phyloP scores from a whole-genome alignment of 768 basidiomycete genomes.

The Leccinum rimulosum region DNA sequence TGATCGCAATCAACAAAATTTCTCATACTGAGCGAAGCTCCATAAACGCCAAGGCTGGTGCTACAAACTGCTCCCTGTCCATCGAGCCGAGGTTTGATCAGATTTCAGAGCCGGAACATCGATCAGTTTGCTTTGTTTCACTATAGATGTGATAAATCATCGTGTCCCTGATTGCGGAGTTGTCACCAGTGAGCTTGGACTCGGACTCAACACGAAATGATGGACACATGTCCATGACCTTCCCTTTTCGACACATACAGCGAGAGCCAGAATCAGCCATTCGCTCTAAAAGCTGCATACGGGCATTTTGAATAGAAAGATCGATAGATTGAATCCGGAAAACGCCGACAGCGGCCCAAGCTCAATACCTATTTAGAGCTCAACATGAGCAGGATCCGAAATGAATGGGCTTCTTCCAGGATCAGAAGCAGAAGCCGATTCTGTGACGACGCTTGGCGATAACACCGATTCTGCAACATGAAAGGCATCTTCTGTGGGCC shows the following conservation, averaged over 20 bases:
- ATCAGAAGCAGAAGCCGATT: background rate
- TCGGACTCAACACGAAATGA: background rate
- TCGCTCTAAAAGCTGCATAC: background rate
- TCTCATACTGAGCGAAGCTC: background rate
- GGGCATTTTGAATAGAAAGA: background rate
- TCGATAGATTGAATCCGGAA: background rate
- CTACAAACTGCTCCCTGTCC: background rate
- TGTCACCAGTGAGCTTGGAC: background rate
- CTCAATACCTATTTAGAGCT: constrained; percentile 12
- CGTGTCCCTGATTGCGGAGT: background rate
- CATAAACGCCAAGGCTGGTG: no score
- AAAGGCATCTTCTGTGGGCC: background rate
- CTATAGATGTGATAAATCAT: background rate
- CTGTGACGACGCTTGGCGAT: background rate
- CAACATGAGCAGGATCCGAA: constrained; percentile 11
- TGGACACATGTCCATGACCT: background rate
- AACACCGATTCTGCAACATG: constrained; percentile 1
- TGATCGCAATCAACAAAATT: background rate
- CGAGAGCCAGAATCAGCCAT: background rate
- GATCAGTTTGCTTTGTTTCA: background rate
- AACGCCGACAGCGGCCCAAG: background rate
- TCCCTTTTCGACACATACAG: background rate
- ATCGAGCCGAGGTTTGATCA: background rate
- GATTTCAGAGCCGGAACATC: background rate
- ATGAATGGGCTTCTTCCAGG: background rate